Base-by-base conservation (phyloP, 345 rosid species). In the Syzygium aromaticum region DNA sequence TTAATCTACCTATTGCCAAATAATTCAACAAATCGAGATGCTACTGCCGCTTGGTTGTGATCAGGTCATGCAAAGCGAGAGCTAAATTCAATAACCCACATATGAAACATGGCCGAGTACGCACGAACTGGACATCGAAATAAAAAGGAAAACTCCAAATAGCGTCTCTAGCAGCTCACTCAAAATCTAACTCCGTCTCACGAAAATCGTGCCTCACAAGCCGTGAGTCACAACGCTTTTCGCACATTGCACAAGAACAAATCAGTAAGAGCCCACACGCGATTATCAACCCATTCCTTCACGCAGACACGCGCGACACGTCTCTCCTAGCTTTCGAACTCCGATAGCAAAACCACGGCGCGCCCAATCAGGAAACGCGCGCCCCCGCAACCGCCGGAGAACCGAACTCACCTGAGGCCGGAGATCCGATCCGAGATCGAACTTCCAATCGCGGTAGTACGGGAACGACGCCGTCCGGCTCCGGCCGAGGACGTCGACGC, bases 371-470 rank as follows among this genome's bases (percentile, higher is more conserved):
- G 80, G 49, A 38, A 21, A 21, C 46, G 80, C 80, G 30, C 46
- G 46, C 46, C 46, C 43, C 23, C 43, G 13, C 82, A 52, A n/a
- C 11, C 27, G 27, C 64, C 19, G 10, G 87, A 52, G 51, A 23
- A 11, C 40, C 61, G 46, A 56, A 11, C 93, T 88, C 52, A 95
- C 99, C 96, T 90, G 94, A 77, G 99, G 99, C 91, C 92, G 92
- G 89, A 95, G 96, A 95, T 96, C 96, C 84, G 95, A 89, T 6
- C 78, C 84, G 90, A 89, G 91, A 87, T 92, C 92, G 86, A 96
- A 94, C 52, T 91, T 94, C 97, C 95, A 98, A 54, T 93, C 92
- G 23, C 90, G 87, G 78, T 77, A 95, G 89, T 96, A 98, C 13
- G 98, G 98, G 85, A 97, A 97, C 6, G 97, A 91, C 28, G 93